Conservation (phyloP, 164 flowering plant genomes). For the Berberis thunbergii region DNA sequence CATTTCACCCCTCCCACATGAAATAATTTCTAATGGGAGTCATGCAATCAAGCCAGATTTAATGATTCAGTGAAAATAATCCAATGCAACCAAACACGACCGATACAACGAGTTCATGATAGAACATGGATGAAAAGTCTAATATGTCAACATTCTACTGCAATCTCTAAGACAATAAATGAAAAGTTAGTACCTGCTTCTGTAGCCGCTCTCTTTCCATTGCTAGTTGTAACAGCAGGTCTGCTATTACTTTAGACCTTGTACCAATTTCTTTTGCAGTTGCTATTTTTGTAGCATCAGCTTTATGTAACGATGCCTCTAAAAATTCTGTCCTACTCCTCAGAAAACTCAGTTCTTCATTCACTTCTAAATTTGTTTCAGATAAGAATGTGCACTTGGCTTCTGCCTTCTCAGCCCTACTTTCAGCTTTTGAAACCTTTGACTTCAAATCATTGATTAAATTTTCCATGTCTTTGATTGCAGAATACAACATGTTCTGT, state of each 20-base stretch:
- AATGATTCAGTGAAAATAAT: too few relatives aligned
- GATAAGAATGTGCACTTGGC: conserved; percentile 31
- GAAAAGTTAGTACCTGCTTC: conserved; percentile 48
- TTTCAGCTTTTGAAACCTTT: conserved; percentile 35
- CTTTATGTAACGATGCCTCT: conserved; percentile 58
- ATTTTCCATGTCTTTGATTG: conserved; percentile 38
- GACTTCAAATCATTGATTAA: conserved; percentile 35
- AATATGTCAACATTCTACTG: neutral
- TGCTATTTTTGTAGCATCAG: conserved; percentile 45
- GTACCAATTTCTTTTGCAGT: conserved; percentile 53
- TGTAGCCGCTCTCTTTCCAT: conserved; percentile 80
- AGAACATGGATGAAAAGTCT: neutral
- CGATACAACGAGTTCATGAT: neutral
- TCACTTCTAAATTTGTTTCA: conserved; percentile 46
- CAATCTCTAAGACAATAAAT: neutral
- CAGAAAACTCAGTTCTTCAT: conserved; percentile 40
- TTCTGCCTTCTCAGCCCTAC: conserved; percentile 48
- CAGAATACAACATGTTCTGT: conserved; percentile 16
- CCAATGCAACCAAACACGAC: neutral
- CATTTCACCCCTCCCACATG: too few relatives aligned
- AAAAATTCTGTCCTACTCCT: conserved; percentile 40
- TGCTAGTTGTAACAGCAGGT: conserved; percentile 63
- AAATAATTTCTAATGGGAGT: too few relatives aligned
- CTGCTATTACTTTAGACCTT: conserved; percentile 50
- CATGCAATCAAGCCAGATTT: neutral